A percentile compares a stretch with the other conserved stretches of the same genome.
Evolutionary conservation across 371 early-diverging fungal genomes (phyloP).

Genomic region (Apophysomyces variabilis): DNA sequence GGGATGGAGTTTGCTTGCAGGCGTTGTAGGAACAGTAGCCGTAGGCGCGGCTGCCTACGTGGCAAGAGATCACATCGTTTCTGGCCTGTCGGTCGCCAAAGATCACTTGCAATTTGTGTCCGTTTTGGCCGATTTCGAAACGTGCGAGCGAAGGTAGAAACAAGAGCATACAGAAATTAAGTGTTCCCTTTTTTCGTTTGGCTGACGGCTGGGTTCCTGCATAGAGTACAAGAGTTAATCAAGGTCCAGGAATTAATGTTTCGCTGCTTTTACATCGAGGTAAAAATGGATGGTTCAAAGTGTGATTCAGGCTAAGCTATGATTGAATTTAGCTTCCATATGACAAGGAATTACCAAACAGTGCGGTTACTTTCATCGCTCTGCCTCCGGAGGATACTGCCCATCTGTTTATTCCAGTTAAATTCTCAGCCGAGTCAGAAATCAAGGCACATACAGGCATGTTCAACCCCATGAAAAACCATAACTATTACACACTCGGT

Average conservation of each 20-base stretch:
- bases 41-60: constrained; percentile 54
- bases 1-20: constrained; percentile 55
- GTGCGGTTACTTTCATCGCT: constrained; percentile 53
- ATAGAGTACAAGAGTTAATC: constrained; percentile 44
- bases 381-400: constrained; percentile 45
- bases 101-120: constrained; percentile 63
- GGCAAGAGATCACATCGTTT: constrained; percentile 41
- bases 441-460: constrained; percentile 62
- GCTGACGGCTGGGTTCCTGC: background rate
- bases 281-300: constrained; percentile 17
- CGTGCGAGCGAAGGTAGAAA: constrained; percentile 38
- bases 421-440: constrained; percentile 34
- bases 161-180: background rate
- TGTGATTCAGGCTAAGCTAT: background rate
- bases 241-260: constrained; percentile 49
- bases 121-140: constrained; percentile 39
- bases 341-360: constrained; percentile 27
- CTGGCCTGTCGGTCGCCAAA: constrained; percentile 42
- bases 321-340: constrained; percentile 19
- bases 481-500: constrained; percentile 56
- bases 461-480: constrained; percentile 56
- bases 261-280: constrained; percentile 60
- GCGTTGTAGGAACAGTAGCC: constrained; percentile 57
- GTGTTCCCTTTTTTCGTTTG: background rate
- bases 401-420: constrained; percentile 38